Base-by-base conservation (phyloP, 2,329 filamentous ascomycete species). In the Alternaria arborescens region DNA sequence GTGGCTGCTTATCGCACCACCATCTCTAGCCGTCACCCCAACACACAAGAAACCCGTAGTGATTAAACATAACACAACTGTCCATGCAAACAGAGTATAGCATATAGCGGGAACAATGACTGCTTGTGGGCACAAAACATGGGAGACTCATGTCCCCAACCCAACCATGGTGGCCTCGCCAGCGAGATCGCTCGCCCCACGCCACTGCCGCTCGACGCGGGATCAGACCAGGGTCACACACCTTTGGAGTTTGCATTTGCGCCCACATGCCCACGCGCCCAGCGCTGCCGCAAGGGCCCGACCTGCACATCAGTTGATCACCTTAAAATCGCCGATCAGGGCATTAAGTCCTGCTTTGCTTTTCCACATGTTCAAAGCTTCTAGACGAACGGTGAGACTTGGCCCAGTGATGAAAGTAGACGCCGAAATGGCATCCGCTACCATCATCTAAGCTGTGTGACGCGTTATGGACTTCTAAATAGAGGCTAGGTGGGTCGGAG, bases 121-220 rank as follows among this genome's bases (percentile, higher is more conserved):
- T 38, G 32, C 32, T 50, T 18, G 30, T 16, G 18, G 34, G 30
- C 4, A 30, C 46, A 48, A n/a, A 34, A 36, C 18, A 36, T 48
- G 30, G 18, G 30, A 22, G 18, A 16, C n/a, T 48, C 46, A 20
- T 11, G 38, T 20, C 38, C 22, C 18, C 38, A 41, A 11, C 30
- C 18, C 46, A 24, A 48, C 46, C 5, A 16, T 11, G 14, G 32
- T n/a, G 46, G 32, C 32, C 30, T 50, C 22, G 34, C 30, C 46
- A 50, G 30, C 30, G 46, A 32, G 46, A 50, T 50, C 30, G 46
- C 30, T 34, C 40, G 52, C 40, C 38, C 32, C 38, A 55, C 58
- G 58, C 58, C 58, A 60, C 52, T 60, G 43, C 58, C 52, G 58
- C 52, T 43, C 42, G 14, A 50, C 26, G 58, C 46, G 40, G 58